Conservation (phyloP, 768 basidiomycete genomes). For the Phylloporus rhodoxanthus region DNA sequence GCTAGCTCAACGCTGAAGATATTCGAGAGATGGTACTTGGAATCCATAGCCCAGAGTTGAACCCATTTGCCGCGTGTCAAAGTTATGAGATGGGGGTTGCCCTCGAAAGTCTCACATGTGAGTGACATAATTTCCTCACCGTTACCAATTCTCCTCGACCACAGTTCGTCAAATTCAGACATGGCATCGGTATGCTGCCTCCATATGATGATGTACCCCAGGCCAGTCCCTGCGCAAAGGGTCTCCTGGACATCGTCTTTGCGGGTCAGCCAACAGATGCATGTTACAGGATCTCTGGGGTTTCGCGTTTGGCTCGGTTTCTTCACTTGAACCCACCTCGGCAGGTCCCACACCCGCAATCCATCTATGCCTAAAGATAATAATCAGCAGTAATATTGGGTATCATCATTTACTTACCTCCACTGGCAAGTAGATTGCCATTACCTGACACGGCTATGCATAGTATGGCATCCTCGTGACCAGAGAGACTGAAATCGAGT, state of each 20-base stretch:
- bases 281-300: conserved; percentile 4
- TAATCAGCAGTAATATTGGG: neutral
- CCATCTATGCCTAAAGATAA: neutral
- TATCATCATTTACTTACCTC: neutral
- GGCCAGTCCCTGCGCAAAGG: conserved; percentile 5
- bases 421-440: conserved; percentile 1
- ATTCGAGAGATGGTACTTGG: neutral
- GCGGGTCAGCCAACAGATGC: neutral
- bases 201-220: conserved; percentile 5
- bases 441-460: too few species aligned
- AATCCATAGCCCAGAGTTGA: neutral
- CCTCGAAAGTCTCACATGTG: neutral
- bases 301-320: neutral
- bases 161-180: conserved; percentile 1
- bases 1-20: neutral
- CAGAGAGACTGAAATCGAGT: too few species aligned
- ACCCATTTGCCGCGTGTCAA: neutral
- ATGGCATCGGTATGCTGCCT: neutral
- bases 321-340: neutral
- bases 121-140: conserved; percentile 10
- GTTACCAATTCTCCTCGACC: neutral
- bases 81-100: neutral
- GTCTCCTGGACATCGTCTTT: neutral
- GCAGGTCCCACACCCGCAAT: conserved; percentile 8
- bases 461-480: too few species aligned